Evolutionary conservation across 2,329 filamentous ascomycete species (phyloP), one percentile per base, ranked within the genome.

Genomic region (Venturia effusa): DNA sequence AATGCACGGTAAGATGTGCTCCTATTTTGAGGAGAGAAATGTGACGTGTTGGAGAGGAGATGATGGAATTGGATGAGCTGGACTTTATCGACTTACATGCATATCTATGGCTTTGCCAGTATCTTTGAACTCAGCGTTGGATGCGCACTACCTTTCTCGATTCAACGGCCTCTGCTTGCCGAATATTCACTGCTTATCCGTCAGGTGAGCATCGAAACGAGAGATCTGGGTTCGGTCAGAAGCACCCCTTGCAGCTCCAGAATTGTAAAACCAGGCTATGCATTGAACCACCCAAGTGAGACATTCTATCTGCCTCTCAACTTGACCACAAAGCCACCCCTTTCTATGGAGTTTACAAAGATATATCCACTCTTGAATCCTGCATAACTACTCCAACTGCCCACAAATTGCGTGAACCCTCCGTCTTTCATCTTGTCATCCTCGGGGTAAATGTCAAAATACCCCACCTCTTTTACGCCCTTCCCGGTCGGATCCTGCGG

Each of bases 301-400:
- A 11, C 0, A 3, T 11, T 57, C 51, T 57, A 57, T 34, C 51
- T 57, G 30, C 51, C 51, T 57, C 51, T 57, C 15, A 57, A 30
- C n/a, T 57, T 57, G 30, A 76, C 59, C 17, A 76, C 66, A 62
- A 74, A 76, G 0, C 68, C 74, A 61, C 74, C 74, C 34, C 74
- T 67, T 68, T 76, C 74, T 73, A 76, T 76, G 2, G 74, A 75
- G 65, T 76, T 76, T 51, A 76, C 71, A 24, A 75, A 69, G 39
- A 76, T 74, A 60, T 71, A 73, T 1, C 74, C 74, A 59, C 71
- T 74, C 70, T 74, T 73, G 67, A 75, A 76, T 7, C 72, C 67
- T 8, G 71, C 74, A 57, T 64, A 64, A 24, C 59, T 62, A 40
- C 55, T 48, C 62, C 77, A 79, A 6, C 75, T 76, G 8, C 77